A percentile compares a stretch with the other conserved stretches of the same genome.
phyloP scores from a whole-genome alignment of 2,329 filamentous ascomycete species.

The Polytolypa hystricis region DNA sequence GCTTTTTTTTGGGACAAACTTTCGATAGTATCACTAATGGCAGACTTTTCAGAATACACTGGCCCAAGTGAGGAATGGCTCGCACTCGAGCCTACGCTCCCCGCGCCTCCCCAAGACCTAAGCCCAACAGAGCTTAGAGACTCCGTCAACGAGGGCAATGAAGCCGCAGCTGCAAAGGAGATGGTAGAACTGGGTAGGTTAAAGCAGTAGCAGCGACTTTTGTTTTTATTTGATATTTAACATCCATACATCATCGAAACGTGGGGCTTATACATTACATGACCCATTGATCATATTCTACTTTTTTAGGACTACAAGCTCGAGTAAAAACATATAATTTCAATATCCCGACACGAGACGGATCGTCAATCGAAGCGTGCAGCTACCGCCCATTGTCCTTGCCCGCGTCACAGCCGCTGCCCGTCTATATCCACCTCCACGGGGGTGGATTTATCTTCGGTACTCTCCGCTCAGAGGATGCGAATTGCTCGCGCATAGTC shows the following conservation, averaged over 20 bases:
- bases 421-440: constrained; percentile 43
- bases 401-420: constrained; percentile 27
- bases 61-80: constrained; percentile 36
- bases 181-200: constrained; percentile 21
- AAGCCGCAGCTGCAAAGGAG: constrained; percentile 20
- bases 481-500: constrained; percentile 39
- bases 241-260: no score
- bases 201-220: no score
- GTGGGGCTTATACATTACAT: no score
- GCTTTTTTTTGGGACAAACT: no score
- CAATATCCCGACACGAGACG: constrained; percentile 36
- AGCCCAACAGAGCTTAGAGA: constrained; percentile 16
- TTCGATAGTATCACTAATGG: no score
- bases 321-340: constrained; percentile 28
- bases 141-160: constrained; percentile 23
- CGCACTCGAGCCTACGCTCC: constrained; percentile 26
- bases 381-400: constrained; percentile 34
- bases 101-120: constrained; percentile 15
- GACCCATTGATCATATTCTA: no score
- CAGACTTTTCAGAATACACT: constrained; percentile 32
- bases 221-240: background rate
- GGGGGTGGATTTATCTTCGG: constrained; percentile 50
- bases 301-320: constrained; percentile 6
- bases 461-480: constrained; percentile 43
- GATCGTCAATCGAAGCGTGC: constrained; percentile 33